These are phyloP conservation scores for Plantago elongata DNA, from an alignment of 257 asterid genomes.

Conservation along the genomic window DNA sequence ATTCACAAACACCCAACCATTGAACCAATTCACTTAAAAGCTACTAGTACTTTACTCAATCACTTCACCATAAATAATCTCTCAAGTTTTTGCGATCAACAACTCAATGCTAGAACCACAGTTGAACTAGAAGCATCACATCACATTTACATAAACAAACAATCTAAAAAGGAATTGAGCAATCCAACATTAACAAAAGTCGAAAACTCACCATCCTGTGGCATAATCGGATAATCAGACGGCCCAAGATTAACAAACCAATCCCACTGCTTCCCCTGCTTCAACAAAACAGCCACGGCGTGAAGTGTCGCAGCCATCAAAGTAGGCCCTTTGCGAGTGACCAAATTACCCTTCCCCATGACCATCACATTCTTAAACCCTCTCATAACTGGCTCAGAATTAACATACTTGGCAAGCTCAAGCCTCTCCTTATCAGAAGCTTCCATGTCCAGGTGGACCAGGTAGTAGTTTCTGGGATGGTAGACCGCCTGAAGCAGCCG, in stretches of 20 bases:
- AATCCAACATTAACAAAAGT: background rate
- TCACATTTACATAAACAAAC: too few relatives aligned
- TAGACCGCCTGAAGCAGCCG: constrained; percentile 77
- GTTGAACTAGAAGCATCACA: too few relatives aligned
- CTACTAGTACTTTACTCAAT: too few relatives aligned
- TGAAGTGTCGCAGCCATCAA: constrained; percentile 66
- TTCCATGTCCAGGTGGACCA: constrained; percentile 76
- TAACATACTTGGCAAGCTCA: constrained; percentile 60
- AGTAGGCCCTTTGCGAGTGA: constrained; percentile 79
- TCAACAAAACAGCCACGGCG: constrained; percentile 69
- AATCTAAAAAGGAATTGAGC: background rate
- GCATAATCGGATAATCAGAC: constrained; percentile 89
- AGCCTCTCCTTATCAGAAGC: constrained; percentile 68
- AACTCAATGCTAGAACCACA: too few relatives aligned
- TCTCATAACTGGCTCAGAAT: constrained; percentile 45
- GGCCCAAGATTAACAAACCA: constrained; percentile 88
- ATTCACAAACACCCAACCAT: too few relatives aligned
- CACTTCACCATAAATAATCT: too few relatives aligned
- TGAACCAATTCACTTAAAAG: too few relatives aligned
- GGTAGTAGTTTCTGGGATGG: constrained; percentile 80
- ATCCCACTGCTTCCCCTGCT: constrained; percentile 66
- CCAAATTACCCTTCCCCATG: constrained; percentile 69
- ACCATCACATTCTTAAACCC: constrained; percentile 69
- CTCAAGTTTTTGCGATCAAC: too few relatives aligned
- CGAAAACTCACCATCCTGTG: constrained; percentile 77